Evolutionary conservation across 2,329 filamentous ascomycete genomes (phyloP).

Genomic region (Neofusicoccum kwambonambiense): DNA sequence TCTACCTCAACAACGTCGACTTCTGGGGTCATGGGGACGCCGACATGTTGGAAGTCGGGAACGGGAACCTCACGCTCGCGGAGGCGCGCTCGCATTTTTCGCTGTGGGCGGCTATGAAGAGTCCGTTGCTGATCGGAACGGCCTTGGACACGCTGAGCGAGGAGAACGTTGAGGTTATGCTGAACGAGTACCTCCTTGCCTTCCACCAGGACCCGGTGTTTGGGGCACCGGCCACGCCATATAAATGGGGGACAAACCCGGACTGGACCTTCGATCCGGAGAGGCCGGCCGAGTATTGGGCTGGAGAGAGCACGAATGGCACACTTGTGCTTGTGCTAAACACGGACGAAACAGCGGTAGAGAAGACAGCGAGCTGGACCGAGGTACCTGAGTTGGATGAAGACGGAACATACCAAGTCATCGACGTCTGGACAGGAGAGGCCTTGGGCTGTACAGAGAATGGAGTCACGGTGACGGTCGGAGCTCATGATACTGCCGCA

Average conservation of each 20-base stretch:
- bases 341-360: constrained; percentile 21
- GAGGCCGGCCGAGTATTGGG: constrained; percentile 30
- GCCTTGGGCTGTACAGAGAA: constrained; percentile 19
- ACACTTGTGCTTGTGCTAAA: constrained; percentile 31
- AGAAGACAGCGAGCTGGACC: constrained; percentile 22
- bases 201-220: constrained; percentile 47
- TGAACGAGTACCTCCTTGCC: constrained; percentile 41
- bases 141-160: constrained; percentile 36
- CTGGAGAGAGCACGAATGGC: constrained; percentile 25
- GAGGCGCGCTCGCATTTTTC: constrained; percentile 41
- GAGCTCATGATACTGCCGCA: constrained; percentile 24
- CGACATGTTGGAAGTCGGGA: constrained; percentile 44
- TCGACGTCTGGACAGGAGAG: constrained; percentile 26
- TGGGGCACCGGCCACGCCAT: constrained; percentile 41
- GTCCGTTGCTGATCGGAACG: constrained; percentile 45
- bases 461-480: constrained; percentile 19
- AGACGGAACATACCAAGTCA: constrained; percentile 21
- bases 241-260: constrained; percentile 50
- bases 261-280: constrained; percentile 50
- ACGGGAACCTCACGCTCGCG: constrained; percentile 32
- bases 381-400: constrained; percentile 26
- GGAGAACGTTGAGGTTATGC: constrained; percentile 41
- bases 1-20: constrained; percentile 34
- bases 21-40: constrained; percentile 40
- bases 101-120: constrained; percentile 43